These are phyloP conservation scores for Amesomyces nigricolor DNA, from an alignment of 2,329 filamentous ascomycete genomes.

Conservation along the genomic window DNA sequence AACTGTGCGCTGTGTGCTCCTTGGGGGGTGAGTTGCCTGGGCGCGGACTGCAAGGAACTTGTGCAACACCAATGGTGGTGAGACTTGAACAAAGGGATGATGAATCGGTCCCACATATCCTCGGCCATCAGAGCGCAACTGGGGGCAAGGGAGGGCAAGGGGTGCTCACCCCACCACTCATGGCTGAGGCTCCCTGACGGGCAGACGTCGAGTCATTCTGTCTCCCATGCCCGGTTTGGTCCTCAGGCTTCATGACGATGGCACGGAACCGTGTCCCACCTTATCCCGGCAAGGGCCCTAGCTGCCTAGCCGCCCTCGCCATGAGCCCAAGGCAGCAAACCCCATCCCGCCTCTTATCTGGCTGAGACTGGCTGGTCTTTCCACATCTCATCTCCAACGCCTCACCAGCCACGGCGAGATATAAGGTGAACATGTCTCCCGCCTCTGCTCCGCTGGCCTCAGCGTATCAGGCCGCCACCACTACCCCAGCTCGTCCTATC, in stretches of 20 bases:
- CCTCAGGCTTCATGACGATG: background rate
- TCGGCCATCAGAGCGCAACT: background rate
- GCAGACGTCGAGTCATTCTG: slow-evolving; percentile 12
- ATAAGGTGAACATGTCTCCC: slow-evolving; percentile 13
- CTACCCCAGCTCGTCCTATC: background rate
- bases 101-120: background rate
- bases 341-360: background rate
- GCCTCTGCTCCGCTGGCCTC: background rate
- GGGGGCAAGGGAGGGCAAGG: background rate
- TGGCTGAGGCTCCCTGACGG: slow-evolving; percentile 10
- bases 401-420: slow-evolving; percentile 1
- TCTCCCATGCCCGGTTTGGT: background rate
- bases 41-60: slow-evolving; percentile 20
- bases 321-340: slow-evolving; percentile 12
- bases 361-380: background rate
- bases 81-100: background rate
- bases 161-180: slow-evolving; percentile 8
- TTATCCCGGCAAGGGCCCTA: slow-evolving; percentile 1
- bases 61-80: slow-evolving; percentile 18
- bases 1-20: background rate
- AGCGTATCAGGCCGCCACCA: background rate
- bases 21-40: background rate
- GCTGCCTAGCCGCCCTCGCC: slow-evolving; percentile 14
- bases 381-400: background rate
- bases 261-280: slow-evolving; percentile 1